phyloP scores from a whole-genome alignment of 2,329 filamentous ascomycete genomes.

The Xylariaceae sp. region DNA sequence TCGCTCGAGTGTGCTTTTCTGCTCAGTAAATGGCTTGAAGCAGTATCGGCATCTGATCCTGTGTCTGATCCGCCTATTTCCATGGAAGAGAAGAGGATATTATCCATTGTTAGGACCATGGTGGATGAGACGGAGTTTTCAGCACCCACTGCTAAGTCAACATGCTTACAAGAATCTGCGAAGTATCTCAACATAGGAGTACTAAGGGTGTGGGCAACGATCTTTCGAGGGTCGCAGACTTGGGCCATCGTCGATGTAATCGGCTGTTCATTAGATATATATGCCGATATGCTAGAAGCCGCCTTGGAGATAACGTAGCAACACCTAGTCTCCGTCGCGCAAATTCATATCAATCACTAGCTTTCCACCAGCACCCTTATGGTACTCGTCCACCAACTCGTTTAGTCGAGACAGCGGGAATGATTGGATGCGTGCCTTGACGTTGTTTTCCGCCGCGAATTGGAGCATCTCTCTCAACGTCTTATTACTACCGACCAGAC shows the following conservation, averaged over 20 bases:
- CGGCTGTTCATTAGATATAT: conserved; percentile 10
- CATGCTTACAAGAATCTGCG: no score
- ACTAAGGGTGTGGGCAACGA: not conserved
- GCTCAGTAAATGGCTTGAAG: conserved; percentile 37
- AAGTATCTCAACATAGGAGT: no score
- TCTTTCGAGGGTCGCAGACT: not conserved
- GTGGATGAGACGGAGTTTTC: conserved; percentile 22
- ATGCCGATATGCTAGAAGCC: conserved; percentile 3
- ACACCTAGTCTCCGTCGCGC: not conserved
- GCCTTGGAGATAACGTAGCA: no score
- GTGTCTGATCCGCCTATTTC: conserved; percentile 8
- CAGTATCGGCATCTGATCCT: conserved; percentile 9
- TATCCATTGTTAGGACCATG: conserved; percentile 16
- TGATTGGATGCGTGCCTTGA: conserved; percentile 45
- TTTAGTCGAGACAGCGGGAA: conserved; percentile 40
- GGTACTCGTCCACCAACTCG: conserved; percentile 38
- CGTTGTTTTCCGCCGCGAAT: conserved; percentile 38
- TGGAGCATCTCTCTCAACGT: conserved; percentile 44
- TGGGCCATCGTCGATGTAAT: conserved; percentile 11
- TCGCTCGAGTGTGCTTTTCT: conserved; percentile 47
- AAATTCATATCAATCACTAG: conserved; percentile 36
- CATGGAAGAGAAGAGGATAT: conserved; percentile 16
- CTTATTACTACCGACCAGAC: conserved; percentile 35
- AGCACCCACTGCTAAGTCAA: conserved; percentile 5
- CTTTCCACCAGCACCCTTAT: conserved; percentile 39